Evolutionary conservation across 2,329 filamentous ascomycete genomes (phyloP).

Genomic region (Berkeleyomyces rouxiae): DNA sequence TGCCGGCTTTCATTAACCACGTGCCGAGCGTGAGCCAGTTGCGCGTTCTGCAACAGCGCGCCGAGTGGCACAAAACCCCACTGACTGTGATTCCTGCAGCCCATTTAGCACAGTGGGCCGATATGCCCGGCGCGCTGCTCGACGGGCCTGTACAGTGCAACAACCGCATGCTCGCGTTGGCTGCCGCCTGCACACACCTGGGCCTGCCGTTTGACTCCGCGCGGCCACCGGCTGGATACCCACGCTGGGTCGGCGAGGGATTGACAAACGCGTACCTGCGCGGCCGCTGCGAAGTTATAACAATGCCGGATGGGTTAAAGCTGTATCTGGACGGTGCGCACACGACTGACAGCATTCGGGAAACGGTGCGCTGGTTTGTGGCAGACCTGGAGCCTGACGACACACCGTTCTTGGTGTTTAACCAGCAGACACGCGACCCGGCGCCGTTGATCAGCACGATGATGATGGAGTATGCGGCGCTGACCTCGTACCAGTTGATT

Average conservation of each 20-base stretch:
- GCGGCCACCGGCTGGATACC: constrained; percentile 1
- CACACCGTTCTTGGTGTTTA: constrained; percentile 57
- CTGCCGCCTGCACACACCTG: constrained; percentile 42
- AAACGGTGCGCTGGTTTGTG: constrained; percentile 64
- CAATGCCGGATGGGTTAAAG: constrained; percentile 29
- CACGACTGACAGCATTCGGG: constrained; percentile 64
- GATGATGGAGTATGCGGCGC: constrained; percentile 34
- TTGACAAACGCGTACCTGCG: constrained; percentile 51
- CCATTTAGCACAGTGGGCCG: constrained; percentile 26
- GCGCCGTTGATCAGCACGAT: constrained; percentile 45
- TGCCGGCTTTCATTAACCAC: constrained; percentile 22
- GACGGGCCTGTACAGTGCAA: constrained; percentile 37
- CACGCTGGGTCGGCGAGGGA: constrained; percentile 40
- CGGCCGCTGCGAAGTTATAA: constrained; percentile 59
- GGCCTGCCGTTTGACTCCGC: constrained; percentile 16
- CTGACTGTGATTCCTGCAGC: constrained; percentile 28
- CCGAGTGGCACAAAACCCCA: constrained; percentile 35
- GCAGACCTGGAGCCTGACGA: constrained; percentile 23
- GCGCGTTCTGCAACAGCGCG: constrained; percentile 41
- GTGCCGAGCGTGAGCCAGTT: constrained; percentile 19
- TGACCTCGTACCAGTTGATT: constrained; percentile 22
- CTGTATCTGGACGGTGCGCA: constrained; percentile 86
- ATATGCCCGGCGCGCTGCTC: constrained; percentile 25
- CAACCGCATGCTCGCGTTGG: constrained; percentile 41
- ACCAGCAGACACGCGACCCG: constrained; percentile 77